Percentiles rank a stretch among this genome's conserved stretches.
Evolutionary conservation across 1,284 basidiomycete species (phyloP).

Genomic region (Cryptococcus wingfieldii): DNA sequence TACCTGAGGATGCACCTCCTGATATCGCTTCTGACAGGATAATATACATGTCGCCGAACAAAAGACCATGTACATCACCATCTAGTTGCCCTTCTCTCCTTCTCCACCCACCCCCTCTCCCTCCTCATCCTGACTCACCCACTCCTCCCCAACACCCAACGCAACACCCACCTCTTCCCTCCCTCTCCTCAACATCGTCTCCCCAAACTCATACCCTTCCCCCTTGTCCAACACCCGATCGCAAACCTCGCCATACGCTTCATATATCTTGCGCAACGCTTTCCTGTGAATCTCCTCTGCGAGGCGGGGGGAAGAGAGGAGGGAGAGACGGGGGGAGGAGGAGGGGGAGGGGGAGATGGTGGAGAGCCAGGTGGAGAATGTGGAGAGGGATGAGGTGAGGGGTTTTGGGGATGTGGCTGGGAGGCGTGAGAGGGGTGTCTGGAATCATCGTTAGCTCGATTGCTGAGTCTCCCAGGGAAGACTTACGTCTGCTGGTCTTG

Average conservation of each 20-base stretch:
- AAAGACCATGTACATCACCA: too few relatives aligned
- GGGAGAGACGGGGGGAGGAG: slow-evolving; percentile 60
- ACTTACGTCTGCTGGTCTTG: slow-evolving; percentile 57
- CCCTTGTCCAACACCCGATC: slow-evolving; percentile 66
- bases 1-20: too few relatives aligned
- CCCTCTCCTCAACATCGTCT: slow-evolving; percentile 72
- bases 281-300: slow-evolving; percentile 68
- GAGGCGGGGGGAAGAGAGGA: slow-evolving; percentile 64
- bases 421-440: slow-evolving; percentile 58
- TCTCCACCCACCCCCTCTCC: too few relatives aligned
- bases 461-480: not conserved
- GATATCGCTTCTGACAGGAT: too few relatives aligned
- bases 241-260: slow-evolving; percentile 66
- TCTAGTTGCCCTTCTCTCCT: not conserved
- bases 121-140: slow-evolving; percentile 3
- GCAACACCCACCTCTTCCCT: slow-evolving; percentile 52
- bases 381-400: slow-evolving; percentile 37
- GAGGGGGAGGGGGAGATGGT: slow-evolving; percentile 50
- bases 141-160: slow-evolving; percentile 39
- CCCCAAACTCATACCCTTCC: slow-evolving; percentile 80
- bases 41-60: too few relatives aligned
- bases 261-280: slow-evolving; percentile 63
- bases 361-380: slow-evolving; percentile 51
- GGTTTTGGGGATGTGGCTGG: slow-evolving; percentile 44
- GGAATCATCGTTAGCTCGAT: not conserved